A percentile compares a stretch with the other conserved stretches of the same genome.
Evolutionary conservation across 306 rosid genomes (phyloP).

Genomic region (Luffa acutangula): DNA sequence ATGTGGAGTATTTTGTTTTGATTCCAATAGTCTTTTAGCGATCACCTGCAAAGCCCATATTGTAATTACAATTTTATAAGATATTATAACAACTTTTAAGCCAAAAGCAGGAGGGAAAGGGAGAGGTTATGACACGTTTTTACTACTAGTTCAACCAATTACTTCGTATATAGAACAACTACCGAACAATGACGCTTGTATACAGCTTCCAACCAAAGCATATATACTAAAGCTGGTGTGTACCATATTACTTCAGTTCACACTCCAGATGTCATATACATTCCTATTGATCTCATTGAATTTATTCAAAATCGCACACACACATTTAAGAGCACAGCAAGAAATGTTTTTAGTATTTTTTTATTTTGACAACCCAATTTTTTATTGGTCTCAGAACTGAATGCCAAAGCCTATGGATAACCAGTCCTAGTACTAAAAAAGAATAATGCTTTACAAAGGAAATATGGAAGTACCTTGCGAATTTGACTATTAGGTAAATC

Average conservation of each 20-base stretch:
- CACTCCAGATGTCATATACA: not conserved
- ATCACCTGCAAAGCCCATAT: slow-evolving; percentile 53
- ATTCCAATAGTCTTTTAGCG: slow-evolving; percentile 82
- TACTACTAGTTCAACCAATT: not conserved
- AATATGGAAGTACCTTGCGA: slow-evolving; percentile 55
- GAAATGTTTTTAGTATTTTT: not conserved
- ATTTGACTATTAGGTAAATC: slow-evolving; percentile 88
- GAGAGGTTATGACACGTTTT: not conserved
- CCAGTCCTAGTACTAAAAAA: not conserved
- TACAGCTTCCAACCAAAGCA: not conserved
- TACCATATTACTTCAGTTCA: not conserved
- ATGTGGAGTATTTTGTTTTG: slow-evolving; percentile 86
- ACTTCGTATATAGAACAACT: not conserved
- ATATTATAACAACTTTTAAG: not conserved
- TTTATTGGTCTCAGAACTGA: not conserved
- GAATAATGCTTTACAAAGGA: not conserved
- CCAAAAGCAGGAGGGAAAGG: not conserved
- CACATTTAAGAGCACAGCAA: not conserved
- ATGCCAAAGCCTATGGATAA: not conserved
- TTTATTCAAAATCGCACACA: not conserved
- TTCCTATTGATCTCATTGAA: not conserved
- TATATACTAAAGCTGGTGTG: not conserved
- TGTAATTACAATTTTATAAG: slow-evolving; percentile 1
- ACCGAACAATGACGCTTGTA: not conserved
- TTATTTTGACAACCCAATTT: not conserved